Conservation (phyloP, 2,329 filamentous ascomycete genomes). For the Emmonsia crescens region DNA sequence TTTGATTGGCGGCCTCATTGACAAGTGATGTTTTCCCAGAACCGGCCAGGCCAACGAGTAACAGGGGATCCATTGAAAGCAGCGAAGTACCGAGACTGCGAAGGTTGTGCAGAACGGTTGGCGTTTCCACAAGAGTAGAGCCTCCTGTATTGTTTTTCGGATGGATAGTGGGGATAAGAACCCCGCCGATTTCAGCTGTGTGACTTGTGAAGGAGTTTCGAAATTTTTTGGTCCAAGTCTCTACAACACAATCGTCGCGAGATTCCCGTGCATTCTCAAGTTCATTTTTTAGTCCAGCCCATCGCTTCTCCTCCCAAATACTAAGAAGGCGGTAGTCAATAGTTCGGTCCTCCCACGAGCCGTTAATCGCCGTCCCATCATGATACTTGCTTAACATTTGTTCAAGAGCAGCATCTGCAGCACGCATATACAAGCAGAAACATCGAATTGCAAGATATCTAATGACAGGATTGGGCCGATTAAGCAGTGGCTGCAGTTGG, state of each 20-base stretch:
- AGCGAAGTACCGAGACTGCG: conserved; percentile 57
- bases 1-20: conserved; percentile 66
- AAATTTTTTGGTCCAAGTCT: conserved; percentile 21
- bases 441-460: conserved; percentile 74
- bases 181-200: conserved; percentile 54
- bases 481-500: conserved; percentile 58
- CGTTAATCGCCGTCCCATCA: conserved; percentile 52
- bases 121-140: conserved; percentile 54
- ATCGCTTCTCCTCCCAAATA: conserved; percentile 52
- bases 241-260: conserved; percentile 15
- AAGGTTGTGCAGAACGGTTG: conserved; percentile 63
- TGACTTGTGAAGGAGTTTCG: conserved; percentile 42
- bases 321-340: conserved; percentile 70
- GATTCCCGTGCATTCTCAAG: conserved; percentile 17
- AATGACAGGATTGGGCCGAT: conserved; percentile 46
- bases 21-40: conserved; percentile 84
- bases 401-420: conserved; percentile 69
- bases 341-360: conserved; percentile 60
- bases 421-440: conserved; percentile 66
- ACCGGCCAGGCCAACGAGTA: conserved; percentile 73
- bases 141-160: conserved; percentile 27
- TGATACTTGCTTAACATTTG: conserved; percentile 58
- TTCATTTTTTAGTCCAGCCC: conserved; percentile 35
- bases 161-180: conserved; percentile 51
- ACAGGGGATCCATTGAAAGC: conserved; percentile 56